Evolutionary conservation across 73 alveolate genomes (phyloP).

Genomic region (Paramecium sexaurelia): DNA sequence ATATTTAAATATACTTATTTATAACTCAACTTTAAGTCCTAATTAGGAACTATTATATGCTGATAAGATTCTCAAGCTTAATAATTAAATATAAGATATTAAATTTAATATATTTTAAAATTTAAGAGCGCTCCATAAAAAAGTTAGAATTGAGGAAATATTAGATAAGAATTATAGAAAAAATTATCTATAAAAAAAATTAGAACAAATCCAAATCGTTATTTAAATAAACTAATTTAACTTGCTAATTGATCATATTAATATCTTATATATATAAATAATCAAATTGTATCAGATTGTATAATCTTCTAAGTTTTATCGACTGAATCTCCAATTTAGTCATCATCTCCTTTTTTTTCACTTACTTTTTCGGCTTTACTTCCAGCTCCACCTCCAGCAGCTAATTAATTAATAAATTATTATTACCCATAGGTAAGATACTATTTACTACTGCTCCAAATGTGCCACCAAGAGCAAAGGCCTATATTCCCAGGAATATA

Average conservation of each 20-base stretch:
- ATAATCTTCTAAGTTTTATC: conserved; percentile 44
- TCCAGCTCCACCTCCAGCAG: conserved; percentile 65
- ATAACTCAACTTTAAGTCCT: no score
- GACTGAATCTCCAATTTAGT: conserved; percentile 49
- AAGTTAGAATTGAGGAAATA: no score
- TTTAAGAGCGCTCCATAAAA: no score
- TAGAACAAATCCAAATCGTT: no score
- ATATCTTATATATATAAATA: neutral
- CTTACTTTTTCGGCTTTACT: conserved; percentile 37
- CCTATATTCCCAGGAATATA: conserved; percentile 62
- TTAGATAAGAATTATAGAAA: no score
- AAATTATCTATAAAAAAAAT: no score
- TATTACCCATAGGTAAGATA: conserved; percentile 54
- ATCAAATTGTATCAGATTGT: conserved; percentile 34
- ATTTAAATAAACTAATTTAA: no score
- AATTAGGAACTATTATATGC: no score
- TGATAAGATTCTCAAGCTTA: no score
- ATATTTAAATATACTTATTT: no score
- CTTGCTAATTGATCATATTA: neutral
- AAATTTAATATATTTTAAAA: no score
- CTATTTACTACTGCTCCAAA: conserved; percentile 59
- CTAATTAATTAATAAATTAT: neutral
- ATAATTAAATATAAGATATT: no score
- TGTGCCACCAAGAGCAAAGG: conserved; percentile 66
- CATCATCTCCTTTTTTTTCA: neutral